phyloP scores from a whole-genome alignment of 2,329 filamentous ascomycete genomes.

The Colletotrichum euphorbiae region DNA sequence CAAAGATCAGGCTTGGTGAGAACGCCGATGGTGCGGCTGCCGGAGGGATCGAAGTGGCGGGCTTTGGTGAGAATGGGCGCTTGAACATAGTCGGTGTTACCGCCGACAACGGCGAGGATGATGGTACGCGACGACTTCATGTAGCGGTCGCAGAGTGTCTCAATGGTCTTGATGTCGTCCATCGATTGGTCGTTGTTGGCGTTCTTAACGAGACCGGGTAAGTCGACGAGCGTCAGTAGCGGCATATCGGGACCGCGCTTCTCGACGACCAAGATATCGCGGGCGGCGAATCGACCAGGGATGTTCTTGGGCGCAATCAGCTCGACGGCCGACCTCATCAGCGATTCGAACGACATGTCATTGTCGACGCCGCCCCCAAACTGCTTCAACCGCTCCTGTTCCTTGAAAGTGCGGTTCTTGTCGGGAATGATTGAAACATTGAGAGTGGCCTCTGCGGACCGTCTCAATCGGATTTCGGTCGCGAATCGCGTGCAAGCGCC shows the following conservation, averaged over 20 bases:
- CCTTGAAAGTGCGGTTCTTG: slow-evolving; percentile 57
- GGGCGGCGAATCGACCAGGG: slow-evolving; percentile 62
- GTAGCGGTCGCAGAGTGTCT: slow-evolving; percentile 63
- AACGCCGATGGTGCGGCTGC: slow-evolving; percentile 63
- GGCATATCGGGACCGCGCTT: slow-evolving; percentile 69
- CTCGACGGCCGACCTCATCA: slow-evolving; percentile 63
- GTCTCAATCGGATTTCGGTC: slow-evolving; percentile 68
- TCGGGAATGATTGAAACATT: slow-evolving; percentile 68
- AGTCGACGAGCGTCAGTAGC: slow-evolving; percentile 70
- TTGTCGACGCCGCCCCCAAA: slow-evolving; percentile 60
- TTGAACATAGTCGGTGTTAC: slow-evolving; percentile 66
- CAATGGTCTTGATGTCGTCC: slow-evolving; percentile 64
- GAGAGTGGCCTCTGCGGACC: slow-evolving; percentile 57
- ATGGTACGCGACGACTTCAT: slow-evolving; percentile 68
- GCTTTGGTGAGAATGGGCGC: slow-evolving; percentile 64
- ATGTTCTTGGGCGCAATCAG: slow-evolving; percentile 63
- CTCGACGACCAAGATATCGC: slow-evolving; percentile 68
- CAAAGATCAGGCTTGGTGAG: slow-evolving; percentile 66
- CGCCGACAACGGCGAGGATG: slow-evolving; percentile 66
- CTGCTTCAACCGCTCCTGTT: slow-evolving; percentile 60
- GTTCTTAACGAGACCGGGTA: slow-evolving; percentile 69
- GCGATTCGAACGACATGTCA: slow-evolving; percentile 59
- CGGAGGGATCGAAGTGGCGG: slow-evolving; percentile 61
- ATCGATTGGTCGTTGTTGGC: slow-evolving; percentile 65
- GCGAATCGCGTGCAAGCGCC: slow-evolving; percentile 72